phyloP scores from a whole-genome alignment of 129 eudicot species.

The Centella asiatica region DNA sequence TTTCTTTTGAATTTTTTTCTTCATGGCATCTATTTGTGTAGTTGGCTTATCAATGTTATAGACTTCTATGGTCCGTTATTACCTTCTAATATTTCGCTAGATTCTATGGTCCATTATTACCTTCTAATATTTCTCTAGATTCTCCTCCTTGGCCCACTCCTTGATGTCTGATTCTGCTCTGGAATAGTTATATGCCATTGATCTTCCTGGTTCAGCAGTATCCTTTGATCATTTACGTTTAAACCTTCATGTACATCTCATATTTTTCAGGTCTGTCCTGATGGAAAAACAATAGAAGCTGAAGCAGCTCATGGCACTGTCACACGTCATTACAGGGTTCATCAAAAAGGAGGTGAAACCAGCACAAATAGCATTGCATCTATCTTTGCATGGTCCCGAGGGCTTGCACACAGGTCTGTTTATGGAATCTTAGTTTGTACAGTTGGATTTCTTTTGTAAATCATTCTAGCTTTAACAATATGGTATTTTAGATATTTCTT shows the following conservation, averaged over 20 bases:
- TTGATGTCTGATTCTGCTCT: neutral
- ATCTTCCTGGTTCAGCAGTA: neutral
- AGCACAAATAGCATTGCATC: slow-evolving; percentile 93
- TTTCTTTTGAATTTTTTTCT: neutral
- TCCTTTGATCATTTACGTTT: neutral
- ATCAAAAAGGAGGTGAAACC: slow-evolving; percentile 88
- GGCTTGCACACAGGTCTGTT: slow-evolving; percentile 79
- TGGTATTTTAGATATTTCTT: neutral
- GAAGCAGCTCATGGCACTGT: slow-evolving; percentile 98
- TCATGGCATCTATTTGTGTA: neutral
- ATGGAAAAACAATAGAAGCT: slow-evolving; percentile 91
- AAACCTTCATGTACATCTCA: neutral
- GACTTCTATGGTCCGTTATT: no score
- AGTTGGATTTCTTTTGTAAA: neutral
- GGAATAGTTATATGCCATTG: neutral
- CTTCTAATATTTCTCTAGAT: neutral
- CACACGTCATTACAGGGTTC: slow-evolving; percentile 87
- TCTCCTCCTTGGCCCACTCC: neutral
- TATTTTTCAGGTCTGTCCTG: slow-evolving; percentile 70
- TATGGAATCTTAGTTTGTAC: neutral
- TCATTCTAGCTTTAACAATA: no score
- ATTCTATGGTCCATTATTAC: no score
- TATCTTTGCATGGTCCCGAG: slow-evolving; percentile 92
- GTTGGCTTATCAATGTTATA: neutral
- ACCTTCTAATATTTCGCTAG: no score